Base-by-base conservation (phyloP, 805 yeast species). In the Priceomyces fermenticarens region DNA sequence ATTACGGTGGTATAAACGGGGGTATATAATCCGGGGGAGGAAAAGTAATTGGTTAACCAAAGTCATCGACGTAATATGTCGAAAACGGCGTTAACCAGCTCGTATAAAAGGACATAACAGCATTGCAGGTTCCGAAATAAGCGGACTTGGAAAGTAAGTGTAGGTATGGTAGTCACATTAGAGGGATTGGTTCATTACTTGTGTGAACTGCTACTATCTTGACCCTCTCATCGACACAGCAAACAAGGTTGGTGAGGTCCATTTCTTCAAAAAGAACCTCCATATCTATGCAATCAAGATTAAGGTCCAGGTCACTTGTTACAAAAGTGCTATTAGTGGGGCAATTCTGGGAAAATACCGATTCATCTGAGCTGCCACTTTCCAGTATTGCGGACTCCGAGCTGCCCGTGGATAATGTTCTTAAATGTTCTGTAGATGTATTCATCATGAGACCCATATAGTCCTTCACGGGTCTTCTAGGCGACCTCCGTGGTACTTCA, bases 181-280 rank as follows among this genome's bases (percentile, higher is more conserved):
- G n/a, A n/a, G n/a, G n/a, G n/a, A 20, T 8, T 20, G 25, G 4
- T 20, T 20, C 25, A 20, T 8, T 20, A 17, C 25, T n/a, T n/a
- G n/a, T 11, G 11, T 32, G 25, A 12, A 41, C 10, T 8, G 51
- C 53, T 20, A 49, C 46, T 2, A 58, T 48, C 11, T 57, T 48
- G n/a, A 60, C 52, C 11, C 58, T 54, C 13, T 48, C 51, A 32
- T 59, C 60, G n/a, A 60, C 52, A 20, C 46, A 35, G 39, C 49
- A 57, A 11, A 60, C 45, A 37, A 46, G 32, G 14, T 36, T 38
- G 11, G 55, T 45, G 6, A 48, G 42, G n/a, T 49, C 57, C 6
- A 42, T 41, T 5, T 35, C 51, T 15, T 46, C 41, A 13, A 51
- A 30, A 9, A 54, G 53, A 14, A 57, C 32, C 31, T 57, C 60